Conservation (phyloP, 257 asterid species). For the Forsythia viridissima region DNA sequence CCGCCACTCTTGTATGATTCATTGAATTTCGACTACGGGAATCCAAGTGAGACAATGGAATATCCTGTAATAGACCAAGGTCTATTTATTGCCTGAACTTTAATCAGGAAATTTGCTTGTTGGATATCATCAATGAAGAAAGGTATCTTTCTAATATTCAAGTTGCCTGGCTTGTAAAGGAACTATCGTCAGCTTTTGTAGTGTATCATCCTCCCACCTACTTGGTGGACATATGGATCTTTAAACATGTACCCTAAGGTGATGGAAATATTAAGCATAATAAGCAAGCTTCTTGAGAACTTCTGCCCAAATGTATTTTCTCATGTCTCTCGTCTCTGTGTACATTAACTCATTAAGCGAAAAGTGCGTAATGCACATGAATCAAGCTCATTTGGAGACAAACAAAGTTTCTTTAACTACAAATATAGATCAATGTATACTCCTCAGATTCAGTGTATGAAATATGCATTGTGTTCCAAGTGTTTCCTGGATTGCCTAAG, state of each 20-base stretch:
- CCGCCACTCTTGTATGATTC: constrained; percentile 49
- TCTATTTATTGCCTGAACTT: constrained; percentile 52
- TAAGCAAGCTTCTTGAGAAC: constrained; percentile 19
- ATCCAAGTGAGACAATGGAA: constrained; percentile 51
- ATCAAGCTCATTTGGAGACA: background rate
- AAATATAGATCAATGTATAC: background rate
- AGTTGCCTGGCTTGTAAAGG: constrained; percentile 36
- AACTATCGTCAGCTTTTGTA: background rate
- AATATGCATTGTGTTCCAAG: background rate
- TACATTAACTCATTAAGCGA: background rate
- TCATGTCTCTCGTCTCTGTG: background rate
- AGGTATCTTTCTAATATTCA: constrained; percentile 26
- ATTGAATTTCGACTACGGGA: constrained; percentile 48
- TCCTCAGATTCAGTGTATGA: background rate
- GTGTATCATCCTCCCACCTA: no score
- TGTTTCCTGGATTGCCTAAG: background rate
- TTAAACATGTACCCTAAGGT: background rate
- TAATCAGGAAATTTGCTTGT: constrained; percentile 14
- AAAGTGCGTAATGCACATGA: background rate
- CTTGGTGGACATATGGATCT: constrained; percentile 12
- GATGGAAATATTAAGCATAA: constrained; percentile 16
- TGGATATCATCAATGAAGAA: constrained; percentile 26
- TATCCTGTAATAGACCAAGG: constrained; percentile 75
- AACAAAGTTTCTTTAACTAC: background rate
- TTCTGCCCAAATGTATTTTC: background rate